These are phyloP conservation scores for Schizophyllum commune DNA, from an alignment of 1,284 basidiomycete species.

Conservation along the genomic window DNA sequence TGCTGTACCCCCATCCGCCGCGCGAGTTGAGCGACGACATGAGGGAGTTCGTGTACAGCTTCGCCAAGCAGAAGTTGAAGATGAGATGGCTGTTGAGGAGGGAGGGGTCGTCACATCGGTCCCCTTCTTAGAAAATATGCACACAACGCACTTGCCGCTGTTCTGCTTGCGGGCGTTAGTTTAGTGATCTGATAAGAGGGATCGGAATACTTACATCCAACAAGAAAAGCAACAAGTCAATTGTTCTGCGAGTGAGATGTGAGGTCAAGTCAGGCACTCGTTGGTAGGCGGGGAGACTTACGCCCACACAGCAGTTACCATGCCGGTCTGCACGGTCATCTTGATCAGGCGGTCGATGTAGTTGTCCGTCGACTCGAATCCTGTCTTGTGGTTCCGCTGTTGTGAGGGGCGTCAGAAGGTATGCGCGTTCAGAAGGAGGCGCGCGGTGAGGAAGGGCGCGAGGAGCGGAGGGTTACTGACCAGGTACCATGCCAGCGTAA, in stretches of 20 bases:
- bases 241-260: background rate
- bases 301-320: background rate
- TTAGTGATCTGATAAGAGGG: background rate
- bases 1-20: background rate
- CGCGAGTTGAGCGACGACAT: background rate
- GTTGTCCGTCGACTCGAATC: background rate
- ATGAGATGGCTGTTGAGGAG: slow-evolving; percentile 4
- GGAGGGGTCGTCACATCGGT: background rate
- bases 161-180: background rate
- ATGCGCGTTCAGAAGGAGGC: background rate
- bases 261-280: too few species aligned
- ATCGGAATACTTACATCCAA: background rate
- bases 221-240: background rate
- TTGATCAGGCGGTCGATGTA: background rate
- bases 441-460: background rate
- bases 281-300: too few species aligned
- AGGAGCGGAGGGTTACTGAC: background rate
- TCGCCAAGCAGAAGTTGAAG: slow-evolving; percentile 12
- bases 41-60: background rate
- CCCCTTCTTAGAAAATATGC: too few species aligned
- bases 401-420: background rate
- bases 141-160: background rate
- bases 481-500: background rate
- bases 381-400: background rate
- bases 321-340: background rate